These are phyloP conservation scores for Termitomyces sp. DNA, from an alignment of 768 basidiomycete species.

Conservation along the genomic window DNA sequence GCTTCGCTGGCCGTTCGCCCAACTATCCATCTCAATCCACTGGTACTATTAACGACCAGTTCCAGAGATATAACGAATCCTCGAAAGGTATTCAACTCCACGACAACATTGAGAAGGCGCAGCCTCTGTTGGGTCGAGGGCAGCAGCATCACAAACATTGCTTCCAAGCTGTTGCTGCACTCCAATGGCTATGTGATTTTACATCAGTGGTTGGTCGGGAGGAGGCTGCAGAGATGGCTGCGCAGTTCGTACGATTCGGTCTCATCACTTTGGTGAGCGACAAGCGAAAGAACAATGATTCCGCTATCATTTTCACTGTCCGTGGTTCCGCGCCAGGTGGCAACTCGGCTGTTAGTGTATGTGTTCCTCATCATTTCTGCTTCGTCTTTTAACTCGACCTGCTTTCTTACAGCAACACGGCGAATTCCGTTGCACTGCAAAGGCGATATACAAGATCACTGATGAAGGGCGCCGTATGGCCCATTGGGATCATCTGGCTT, in stretches of 20 bases:
- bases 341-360: conserved; percentile 68
- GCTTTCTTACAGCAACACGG: conserved; percentile 65
- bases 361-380: conserved; percentile 17
- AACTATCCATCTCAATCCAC: conserved; percentile 59
- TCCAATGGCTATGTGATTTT: conserved; percentile 98
- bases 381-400: conserved; percentile 7
- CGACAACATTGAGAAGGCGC: conserved; percentile 66
- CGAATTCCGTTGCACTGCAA: conserved; percentile 94
- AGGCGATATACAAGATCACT: conserved; percentile 92
- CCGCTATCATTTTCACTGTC: conserved; percentile 90
- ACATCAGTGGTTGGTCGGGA: conserved; percentile 94
- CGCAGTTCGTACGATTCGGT: conserved; percentile 95
- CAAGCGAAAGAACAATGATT: conserved; percentile 87
- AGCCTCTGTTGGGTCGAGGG: conserved; percentile 44
- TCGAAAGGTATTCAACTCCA: conserved; percentile 67
- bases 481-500: conserved; percentile 65
- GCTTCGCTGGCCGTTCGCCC: conserved; percentile 85
- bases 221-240: conserved; percentile 96
- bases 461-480: conserved; percentile 85
- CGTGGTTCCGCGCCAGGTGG: conserved; percentile 73
- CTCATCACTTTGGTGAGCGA: conserved; percentile 86
- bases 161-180: conserved; percentile 80
- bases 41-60: conserved; percentile 45
- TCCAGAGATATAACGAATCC: conserved; percentile 73
- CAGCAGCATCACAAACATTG: conserved; percentile 57